Percentiles rank a stretch among this genome's conserved stretches.
These are phyloP conservation scores for Herpetomonas tarakana DNA, from an alignment of 208 protist species.

Conservation along the genomic window DNA sequence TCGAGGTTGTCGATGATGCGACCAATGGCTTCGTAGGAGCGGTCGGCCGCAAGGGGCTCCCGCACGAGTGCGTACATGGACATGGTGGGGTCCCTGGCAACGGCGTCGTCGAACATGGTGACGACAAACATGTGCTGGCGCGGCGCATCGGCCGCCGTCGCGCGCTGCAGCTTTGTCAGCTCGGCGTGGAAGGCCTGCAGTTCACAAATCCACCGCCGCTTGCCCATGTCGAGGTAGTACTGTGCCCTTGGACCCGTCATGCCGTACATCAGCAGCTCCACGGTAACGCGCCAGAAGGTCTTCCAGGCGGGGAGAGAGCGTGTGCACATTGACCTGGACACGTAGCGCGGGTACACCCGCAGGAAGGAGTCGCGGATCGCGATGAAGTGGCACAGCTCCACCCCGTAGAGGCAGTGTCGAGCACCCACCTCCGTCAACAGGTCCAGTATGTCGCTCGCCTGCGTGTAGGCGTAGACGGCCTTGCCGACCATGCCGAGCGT, in stretches of 20 bases:
- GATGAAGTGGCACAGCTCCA: slow-evolving; percentile 9
- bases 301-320: slow-evolving; percentile 8
- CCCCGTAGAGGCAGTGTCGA: slow-evolving; percentile 19
- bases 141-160: slow-evolving; percentile 1
- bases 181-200: slow-evolving; percentile 1
- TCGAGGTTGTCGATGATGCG: slow-evolving; percentile 22
- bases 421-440: slow-evolving; percentile 24
- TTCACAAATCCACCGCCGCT: slow-evolving; percentile 8
- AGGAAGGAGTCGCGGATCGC: slow-evolving; percentile 19
- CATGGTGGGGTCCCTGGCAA: slow-evolving; percentile 12
- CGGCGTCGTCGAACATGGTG: slow-evolving; percentile 23
- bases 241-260: slow-evolving; percentile 7
- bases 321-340: neutral
- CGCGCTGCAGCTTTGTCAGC: slow-evolving; percentile 14
- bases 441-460: slow-evolving; percentile 14
- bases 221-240: slow-evolving; percentile 8
- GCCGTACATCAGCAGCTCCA: slow-evolving; percentile 8
- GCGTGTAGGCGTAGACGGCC: slow-evolving; percentile 15
- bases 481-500: slow-evolving; percentile 23
- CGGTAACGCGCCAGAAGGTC: slow-evolving; percentile 14
- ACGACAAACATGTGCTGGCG: slow-evolving; percentile 19
- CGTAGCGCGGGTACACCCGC: slow-evolving; percentile 3
- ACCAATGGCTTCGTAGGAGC: slow-evolving; percentile 18
- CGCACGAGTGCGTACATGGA: slow-evolving; percentile 13
- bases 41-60: slow-evolving; percentile 16